Evolutionary conservation across 2,329 filamentous ascomycete genomes (phyloP).

Genomic region (Epichloe gansuensis): DNA sequence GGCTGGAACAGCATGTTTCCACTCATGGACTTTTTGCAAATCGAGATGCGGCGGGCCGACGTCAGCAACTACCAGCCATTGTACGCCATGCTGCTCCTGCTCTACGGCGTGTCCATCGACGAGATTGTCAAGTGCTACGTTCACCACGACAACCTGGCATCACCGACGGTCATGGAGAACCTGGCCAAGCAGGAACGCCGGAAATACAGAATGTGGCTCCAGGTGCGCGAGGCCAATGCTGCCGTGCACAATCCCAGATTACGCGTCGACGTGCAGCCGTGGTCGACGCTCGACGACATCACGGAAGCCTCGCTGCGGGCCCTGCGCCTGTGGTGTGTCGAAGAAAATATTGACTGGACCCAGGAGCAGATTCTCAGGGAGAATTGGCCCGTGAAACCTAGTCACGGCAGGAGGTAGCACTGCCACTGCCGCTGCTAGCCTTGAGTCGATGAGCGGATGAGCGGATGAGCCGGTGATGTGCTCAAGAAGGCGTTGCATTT

Average conservation of each 20-base stretch:
- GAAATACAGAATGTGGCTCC: slow-evolving; percentile 16
- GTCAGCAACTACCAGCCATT: slow-evolving; percentile 25
- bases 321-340: slow-evolving; percentile 30
- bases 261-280: slow-evolving; percentile 24
- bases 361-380: slow-evolving; percentile 22
- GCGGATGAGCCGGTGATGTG: too few relatives aligned
- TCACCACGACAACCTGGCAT: slow-evolving; percentile 10
- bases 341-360: slow-evolving; percentile 34
- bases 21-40: slow-evolving; percentile 27
- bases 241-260: slow-evolving; percentile 17
- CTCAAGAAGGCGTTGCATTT: too few relatives aligned
- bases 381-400: slow-evolving; percentile 8
- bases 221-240: slow-evolving; percentile 19
- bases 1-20: slow-evolving; percentile 33
- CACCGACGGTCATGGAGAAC: slow-evolving; percentile 8
- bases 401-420: background rate
- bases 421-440: background rate
- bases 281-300: slow-evolving; percentile 32
- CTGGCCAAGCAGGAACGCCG: slow-evolving; percentile 16
- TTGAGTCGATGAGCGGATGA: too few relatives aligned
- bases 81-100: slow-evolving; percentile 28
- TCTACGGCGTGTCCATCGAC: slow-evolving; percentile 32
- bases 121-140: slow-evolving; percentile 28
- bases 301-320: slow-evolving; percentile 25
- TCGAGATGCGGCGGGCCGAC: slow-evolving; percentile 23